A percentile compares a stretch with the other conserved stretches of the same genome.
These are phyloP conservation scores for Penicillium fuscoglaucum DNA, from an alignment of 2,329 filamentous ascomycete genomes.

Conservation along the genomic window DNA sequence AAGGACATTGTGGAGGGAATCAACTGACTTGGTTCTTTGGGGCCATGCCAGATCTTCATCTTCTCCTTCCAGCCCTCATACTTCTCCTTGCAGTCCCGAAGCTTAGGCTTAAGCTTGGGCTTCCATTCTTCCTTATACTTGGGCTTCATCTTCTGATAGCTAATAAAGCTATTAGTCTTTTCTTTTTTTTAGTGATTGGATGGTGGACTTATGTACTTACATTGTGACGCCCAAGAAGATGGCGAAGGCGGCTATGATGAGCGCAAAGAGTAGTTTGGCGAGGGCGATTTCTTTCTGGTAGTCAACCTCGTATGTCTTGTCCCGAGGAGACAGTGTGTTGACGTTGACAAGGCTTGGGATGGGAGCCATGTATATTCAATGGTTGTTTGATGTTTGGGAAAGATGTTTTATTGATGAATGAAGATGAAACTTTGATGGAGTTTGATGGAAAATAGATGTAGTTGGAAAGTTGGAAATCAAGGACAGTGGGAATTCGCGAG, in stretches of 20 bases:
- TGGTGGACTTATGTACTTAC: background rate
- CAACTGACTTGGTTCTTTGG: background rate
- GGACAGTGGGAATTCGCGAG: background rate
- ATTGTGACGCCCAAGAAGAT: background rate
- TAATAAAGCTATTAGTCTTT: background rate
- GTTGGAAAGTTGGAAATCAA: background rate
- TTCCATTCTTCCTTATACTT: background rate
- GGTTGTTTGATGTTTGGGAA: background rate
- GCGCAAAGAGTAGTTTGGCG: background rate
- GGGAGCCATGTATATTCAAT: constrained; percentile 5
- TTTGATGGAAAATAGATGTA: constrained; percentile 1
- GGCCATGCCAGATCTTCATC: background rate
- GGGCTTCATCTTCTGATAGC: background rate
- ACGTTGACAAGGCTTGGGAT: background rate
- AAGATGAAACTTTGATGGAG: background rate
- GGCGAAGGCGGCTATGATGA: background rate
- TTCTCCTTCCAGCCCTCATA: background rate
- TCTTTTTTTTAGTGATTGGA: background rate
- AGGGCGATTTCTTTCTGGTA: background rate
- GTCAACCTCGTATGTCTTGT: background rate
- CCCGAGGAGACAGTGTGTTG: background rate
- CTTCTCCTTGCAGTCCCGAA: background rate
- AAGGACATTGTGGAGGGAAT: background rate
- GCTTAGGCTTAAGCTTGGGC: background rate
- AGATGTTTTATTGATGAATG: background rate